Conservation (phyloP, 2,329 filamentous ascomycete genomes). For the Metarhizium album region DNA sequence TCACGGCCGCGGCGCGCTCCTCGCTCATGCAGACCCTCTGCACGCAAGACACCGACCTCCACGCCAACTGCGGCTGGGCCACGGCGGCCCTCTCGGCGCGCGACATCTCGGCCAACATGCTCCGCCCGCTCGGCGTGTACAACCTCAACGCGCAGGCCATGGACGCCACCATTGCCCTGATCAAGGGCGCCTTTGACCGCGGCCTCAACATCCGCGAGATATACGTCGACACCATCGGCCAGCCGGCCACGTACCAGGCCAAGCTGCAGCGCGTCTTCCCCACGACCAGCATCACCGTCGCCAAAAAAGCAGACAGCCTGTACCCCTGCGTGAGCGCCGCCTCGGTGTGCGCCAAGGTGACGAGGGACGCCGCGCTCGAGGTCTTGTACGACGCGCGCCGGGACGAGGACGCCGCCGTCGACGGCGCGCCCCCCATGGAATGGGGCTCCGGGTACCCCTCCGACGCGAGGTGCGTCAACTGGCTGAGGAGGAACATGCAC, state of each 20-base stretch:
- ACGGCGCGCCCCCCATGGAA: constrained; percentile 25
- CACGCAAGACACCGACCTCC: constrained; percentile 41
- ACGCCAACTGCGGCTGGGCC: constrained; percentile 66
- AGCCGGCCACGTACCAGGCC: constrained; percentile 70
- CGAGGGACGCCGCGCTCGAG: constrained; percentile 80
- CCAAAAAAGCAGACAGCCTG: constrained; percentile 85
- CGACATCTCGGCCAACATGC: constrained; percentile 72
- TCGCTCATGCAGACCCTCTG: constrained; percentile 61
- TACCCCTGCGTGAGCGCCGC: constrained; percentile 91
- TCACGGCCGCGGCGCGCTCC: constrained; percentile 70
- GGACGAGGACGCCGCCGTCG: constrained; percentile 19
- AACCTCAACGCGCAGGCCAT: constrained; percentile 95
- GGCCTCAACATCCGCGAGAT: constrained; percentile 82
- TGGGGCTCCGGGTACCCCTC: constrained; percentile 96
- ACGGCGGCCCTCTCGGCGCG: constrained; percentile 69
- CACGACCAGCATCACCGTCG: constrained; percentile 60
- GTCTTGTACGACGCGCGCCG: constrained; percentile 50
- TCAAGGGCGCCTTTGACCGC: constrained; percentile 61
- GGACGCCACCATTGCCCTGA: constrained; percentile 79
- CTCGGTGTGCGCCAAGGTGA: constrained; percentile 92
- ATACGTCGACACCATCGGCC: constrained; percentile 91
- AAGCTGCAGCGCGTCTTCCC: constrained; percentile 80
- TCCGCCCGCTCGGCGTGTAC: constrained; percentile 54
- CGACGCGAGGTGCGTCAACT: constrained; percentile 67
- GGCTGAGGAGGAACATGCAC: constrained; percentile 82